phyloP scores from a whole-genome alignment of 306 rosid genomes.

The Glycyrrhiza uralensis region DNA sequence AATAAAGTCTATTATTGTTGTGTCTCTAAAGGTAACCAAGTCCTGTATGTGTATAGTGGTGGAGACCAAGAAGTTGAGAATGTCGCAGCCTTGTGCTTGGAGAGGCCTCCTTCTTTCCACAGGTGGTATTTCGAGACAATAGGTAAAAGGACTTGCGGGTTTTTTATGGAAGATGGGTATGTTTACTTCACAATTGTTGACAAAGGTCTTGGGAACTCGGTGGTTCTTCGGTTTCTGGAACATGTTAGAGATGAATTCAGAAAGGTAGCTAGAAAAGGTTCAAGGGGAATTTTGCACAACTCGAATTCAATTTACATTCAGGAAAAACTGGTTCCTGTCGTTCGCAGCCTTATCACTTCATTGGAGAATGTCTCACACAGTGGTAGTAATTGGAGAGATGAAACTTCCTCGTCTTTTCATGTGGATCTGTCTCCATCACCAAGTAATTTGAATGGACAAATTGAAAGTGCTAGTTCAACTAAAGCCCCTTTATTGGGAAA shows the following conservation, averaged over 20 bases:
- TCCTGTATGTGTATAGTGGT: conserved; percentile 54
- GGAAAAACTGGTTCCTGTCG: conserved; percentile 70
- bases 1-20: conserved; percentile 69
- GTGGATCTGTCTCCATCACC: conserved; percentile 65
- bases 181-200: conserved; percentile 64
- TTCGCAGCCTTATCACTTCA: conserved; percentile 57
- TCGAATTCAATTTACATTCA: conserved; percentile 49
- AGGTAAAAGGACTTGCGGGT: conserved; percentile 61
- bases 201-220: conserved; percentile 51
- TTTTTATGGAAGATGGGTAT: conserved; percentile 72
- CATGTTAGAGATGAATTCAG: conserved; percentile 78
- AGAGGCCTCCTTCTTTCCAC: conserved; percentile 68
- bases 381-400: conserved; percentile 56
- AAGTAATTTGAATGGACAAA: conserved; percentile 55
- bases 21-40: conserved; percentile 53
- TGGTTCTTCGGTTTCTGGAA: conserved; percentile 68
- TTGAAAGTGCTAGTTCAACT: conserved; percentile 66
- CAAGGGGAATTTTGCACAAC: conserved; percentile 61
- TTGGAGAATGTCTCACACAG: conserved; percentile 63
- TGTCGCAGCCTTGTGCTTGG: conserved; percentile 62
- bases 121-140: conserved; percentile 79
- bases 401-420: conserved; percentile 29
- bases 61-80: conserved; percentile 58
- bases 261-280: conserved; percentile 54
- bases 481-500: conserved; percentile 83